Conservation (phyloP, 1,139 yeast species). For the Spathaspora jeffriesii region DNA sequence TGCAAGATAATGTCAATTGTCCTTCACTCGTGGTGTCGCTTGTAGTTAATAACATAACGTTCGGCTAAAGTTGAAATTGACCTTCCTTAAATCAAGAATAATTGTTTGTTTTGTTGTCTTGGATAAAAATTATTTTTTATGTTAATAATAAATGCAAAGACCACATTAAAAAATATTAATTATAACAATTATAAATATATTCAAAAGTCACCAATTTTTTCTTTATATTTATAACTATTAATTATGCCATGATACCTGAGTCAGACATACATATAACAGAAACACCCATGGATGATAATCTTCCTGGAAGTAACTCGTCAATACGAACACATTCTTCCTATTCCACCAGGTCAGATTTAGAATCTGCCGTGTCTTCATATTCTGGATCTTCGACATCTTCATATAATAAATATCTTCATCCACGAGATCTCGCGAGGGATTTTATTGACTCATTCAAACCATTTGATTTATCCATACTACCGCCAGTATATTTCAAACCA, state of each 20-base stretch:
- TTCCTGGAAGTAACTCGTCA: background rate
- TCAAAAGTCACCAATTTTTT: background rate
- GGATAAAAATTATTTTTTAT: background rate
- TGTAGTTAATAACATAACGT: too few relatives aligned
- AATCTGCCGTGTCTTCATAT: background rate
- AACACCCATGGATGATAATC: background rate
- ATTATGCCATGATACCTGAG: background rate
- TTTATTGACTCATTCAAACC: conserved; percentile 44
- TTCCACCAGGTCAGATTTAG: background rate
- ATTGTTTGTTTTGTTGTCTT: background rate
- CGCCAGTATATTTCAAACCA: conserved; percentile 15
- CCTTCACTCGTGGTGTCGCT: too few relatives aligned
- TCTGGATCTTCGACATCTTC: background rate
- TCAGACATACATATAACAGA: background rate
- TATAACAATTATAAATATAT: background rate
- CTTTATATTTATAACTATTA: too few relatives aligned
- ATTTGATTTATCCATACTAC: conserved; percentile 17
- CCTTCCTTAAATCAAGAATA: too few relatives aligned
- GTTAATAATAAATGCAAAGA: too few relatives aligned
- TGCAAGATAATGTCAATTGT: too few relatives aligned
- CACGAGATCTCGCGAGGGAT: conserved; percentile 7
- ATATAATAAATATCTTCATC: conserved; percentile 8
- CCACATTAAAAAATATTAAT: background rate
- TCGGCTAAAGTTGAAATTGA: too few relatives aligned
- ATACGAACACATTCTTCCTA: background rate